Conservation (phyloP, 768 basidiomycete species). For the Kwoniella europaea region DNA sequence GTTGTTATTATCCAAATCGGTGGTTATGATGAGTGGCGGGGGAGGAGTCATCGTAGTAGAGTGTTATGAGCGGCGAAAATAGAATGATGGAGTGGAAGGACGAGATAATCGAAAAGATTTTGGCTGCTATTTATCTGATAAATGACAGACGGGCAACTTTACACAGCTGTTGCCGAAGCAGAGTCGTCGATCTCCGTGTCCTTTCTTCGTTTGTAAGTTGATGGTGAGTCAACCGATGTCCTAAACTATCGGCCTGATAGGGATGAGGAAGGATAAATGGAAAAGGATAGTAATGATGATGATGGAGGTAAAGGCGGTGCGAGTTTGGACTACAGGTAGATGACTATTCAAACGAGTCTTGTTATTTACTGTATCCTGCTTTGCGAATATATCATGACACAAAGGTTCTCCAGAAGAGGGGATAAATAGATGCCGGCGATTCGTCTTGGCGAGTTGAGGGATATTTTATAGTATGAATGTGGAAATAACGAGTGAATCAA, state of each 20-base stretch:
- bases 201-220: not conserved
- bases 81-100: not conserved
- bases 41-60: conserved; percentile 17
- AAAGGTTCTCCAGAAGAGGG: not conserved
- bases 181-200: not conserved
- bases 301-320: not conserved
- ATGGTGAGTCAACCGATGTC: not conserved
- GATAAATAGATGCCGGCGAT: not conserved
- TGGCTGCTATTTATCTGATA: conserved; percentile 7
- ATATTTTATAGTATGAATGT: not conserved
- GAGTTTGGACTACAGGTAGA: not conserved
- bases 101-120: not conserved
- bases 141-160: not conserved
- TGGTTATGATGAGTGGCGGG: conserved; percentile 52
- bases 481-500: not conserved
- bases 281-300: not conserved
- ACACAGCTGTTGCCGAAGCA: conserved; percentile 14
- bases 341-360: not conserved
- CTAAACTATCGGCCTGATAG: not conserved
- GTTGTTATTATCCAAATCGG: conserved; percentile 41
- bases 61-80: not conserved
- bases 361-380: not conserved
- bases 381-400: not conserved
- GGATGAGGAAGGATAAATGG: not conserved
- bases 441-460: not conserved